Conservation (phyloP, 805 yeast genomes). For the Starmera dryadoides region DNA sequence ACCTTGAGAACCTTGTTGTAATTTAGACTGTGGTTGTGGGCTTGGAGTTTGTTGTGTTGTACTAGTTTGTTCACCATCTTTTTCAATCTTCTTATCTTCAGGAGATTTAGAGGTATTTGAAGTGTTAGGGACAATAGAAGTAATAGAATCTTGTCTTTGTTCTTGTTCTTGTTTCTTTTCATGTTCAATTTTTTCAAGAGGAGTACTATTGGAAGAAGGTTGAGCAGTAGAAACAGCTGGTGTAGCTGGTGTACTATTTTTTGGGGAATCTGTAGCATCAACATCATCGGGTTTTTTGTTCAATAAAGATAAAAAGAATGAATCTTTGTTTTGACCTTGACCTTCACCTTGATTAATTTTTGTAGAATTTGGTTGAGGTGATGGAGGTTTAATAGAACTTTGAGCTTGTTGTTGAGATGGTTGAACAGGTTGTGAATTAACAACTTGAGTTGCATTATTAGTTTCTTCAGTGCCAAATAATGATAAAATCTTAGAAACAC, state of each 20-base stretch:
- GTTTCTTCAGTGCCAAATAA: slow-evolving; percentile 13
- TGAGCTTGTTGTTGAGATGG: neutral
- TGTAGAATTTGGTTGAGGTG: neutral
- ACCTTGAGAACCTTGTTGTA: slow-evolving; percentile 1
- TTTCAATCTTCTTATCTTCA: too few relatives aligned
- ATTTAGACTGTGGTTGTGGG: slow-evolving; percentile 1
- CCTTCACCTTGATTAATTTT: neutral
- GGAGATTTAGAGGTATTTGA: too few relatives aligned
- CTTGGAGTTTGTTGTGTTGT: too few relatives aligned
- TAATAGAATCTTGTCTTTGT: too few relatives aligned
- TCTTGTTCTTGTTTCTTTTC: too few relatives aligned
- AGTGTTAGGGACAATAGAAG: too few relatives aligned
- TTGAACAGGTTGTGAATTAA: slow-evolving; percentile 1
- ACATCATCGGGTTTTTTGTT: slow-evolving; percentile 6
- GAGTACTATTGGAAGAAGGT: slow-evolving; percentile 4
- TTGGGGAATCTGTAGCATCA: too few relatives aligned
- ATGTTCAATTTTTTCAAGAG: neutral
- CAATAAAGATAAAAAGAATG: slow-evolving; percentile 19
- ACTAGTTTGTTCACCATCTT: too few relatives aligned
- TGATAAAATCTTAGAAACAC: slow-evolving; percentile 19
- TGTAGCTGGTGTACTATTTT: slow-evolving; percentile 3
- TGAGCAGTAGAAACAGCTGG: neutral
- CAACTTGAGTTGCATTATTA: neutral
- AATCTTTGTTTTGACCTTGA: slow-evolving; percentile 13
- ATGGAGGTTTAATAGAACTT: neutral